A percentile compares a stretch with the other conserved stretches of the same genome.
phyloP scores from a whole-genome alignment of 495 filamentous ascomycete genomes.

The Clavariopsis aquatica region DNA sequence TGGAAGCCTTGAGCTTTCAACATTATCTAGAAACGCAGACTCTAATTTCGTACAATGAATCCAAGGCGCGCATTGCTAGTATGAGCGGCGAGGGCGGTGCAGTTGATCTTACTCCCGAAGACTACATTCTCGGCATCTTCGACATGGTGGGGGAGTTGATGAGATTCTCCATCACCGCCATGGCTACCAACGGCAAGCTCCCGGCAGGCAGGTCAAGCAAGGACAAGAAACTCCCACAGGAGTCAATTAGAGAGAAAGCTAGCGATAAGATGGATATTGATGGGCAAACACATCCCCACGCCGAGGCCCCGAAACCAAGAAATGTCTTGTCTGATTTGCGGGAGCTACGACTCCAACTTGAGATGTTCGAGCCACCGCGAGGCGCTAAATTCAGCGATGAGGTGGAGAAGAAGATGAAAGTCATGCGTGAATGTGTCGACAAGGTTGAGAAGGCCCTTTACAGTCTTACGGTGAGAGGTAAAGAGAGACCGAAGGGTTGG shows the following conservation, averaged over 20 bases:
- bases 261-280: slow-evolving; percentile 38
- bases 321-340: slow-evolving; percentile 77
- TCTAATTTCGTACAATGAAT: slow-evolving; percentile 66
- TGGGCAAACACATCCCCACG: slow-evolving; percentile 25
- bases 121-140: slow-evolving; percentile 89
- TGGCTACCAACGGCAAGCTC: slow-evolving; percentile 63
- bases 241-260: slow-evolving; percentile 3
- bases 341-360: slow-evolving; percentile 68
- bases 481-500: slow-evolving; percentile 90
- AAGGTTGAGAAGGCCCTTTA: slow-evolving; percentile 93
- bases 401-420: slow-evolving; percentile 75
- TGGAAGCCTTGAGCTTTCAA: slow-evolving; percentile 82
- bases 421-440: slow-evolving; percentile 84
- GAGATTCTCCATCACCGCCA: slow-evolving; percentile 84
- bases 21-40: slow-evolving; percentile 81
- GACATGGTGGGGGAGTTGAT: slow-evolving; percentile 94
- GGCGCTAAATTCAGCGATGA: slow-evolving; percentile 56
- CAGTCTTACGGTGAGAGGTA: slow-evolving; percentile 79
- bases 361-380: slow-evolving; percentile 60
- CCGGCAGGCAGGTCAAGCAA: slow-evolving; percentile 46
- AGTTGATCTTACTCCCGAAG: slow-evolving; percentile 69
- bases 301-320: slow-evolving; percentile 42
- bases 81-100: slow-evolving; percentile 32
- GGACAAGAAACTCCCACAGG: not conserved
- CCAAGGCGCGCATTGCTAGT: slow-evolving; percentile 49